Percentiles rank a stretch among this genome's conserved stretches.
Evolutionary conservation across 768 basidiomycete species (phyloP).

Genomic region (Amylocystis lapponica): DNA sequence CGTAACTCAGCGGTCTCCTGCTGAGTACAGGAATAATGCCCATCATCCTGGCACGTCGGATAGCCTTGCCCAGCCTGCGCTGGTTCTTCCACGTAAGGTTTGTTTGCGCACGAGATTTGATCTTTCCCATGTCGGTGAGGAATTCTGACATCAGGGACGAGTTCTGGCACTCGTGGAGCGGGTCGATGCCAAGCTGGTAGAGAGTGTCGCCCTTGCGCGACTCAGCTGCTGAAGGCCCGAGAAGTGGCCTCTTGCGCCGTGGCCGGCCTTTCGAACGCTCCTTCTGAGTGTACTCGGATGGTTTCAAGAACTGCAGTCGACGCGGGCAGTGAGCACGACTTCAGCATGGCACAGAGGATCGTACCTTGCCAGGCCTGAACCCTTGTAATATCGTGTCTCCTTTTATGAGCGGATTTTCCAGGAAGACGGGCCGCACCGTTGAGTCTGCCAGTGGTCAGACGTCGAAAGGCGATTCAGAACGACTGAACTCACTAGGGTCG

Average conservation of each 20-base stretch:
- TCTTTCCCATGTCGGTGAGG: slow-evolving; percentile 76
- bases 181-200: slow-evolving; percentile 66
- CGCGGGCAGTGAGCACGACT: slow-evolving; percentile 1
- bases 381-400: slow-evolving; percentile 10
- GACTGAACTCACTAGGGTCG: too few relatives aligned
- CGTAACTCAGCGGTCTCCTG: slow-evolving; percentile 4
- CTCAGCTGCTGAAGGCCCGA: slow-evolving; percentile 51
- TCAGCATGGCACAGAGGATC: slow-evolving; percentile 16
- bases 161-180: slow-evolving; percentile 63
- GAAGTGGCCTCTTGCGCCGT: slow-evolving; percentile 27
- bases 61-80: slow-evolving; percentile 73
- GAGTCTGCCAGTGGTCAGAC: too few relatives aligned
- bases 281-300: slow-evolving; percentile 37
- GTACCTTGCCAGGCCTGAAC: slow-evolving; percentile 15
- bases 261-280: slow-evolving; percentile 24
- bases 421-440: too few relatives aligned
- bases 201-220: slow-evolving; percentile 63
- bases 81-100: slow-evolving; percentile 75
- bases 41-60: slow-evolving; percentile 88
- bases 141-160: slow-evolving; percentile 49
- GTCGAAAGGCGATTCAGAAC: too few relatives aligned
- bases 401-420: too few relatives aligned
- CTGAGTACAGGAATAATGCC: slow-evolving; percentile 61
- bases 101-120: slow-evolving; percentile 63
- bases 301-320: slow-evolving; percentile 41